A percentile compares a stretch with the other conserved stretches of the same genome.
Conservation (phyloP, 2,329 filamentous ascomycete species). For the Kalaharituber pfeilii region DNA sequence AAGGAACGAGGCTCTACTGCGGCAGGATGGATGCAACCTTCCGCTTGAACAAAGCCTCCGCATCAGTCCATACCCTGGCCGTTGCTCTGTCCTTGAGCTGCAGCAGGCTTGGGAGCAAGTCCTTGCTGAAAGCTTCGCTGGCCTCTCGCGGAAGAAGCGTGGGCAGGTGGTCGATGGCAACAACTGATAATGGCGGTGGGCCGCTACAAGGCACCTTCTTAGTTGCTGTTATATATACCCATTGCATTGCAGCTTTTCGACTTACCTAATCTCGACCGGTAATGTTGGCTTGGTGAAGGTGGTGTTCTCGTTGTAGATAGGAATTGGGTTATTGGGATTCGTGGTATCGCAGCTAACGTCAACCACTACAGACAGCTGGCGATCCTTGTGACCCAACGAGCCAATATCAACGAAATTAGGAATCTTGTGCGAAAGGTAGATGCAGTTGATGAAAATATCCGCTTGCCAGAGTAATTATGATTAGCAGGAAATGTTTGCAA, state of each 20-base stretch:
- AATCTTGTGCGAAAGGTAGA: conserved; percentile 65
- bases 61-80: conserved; percentile 64
- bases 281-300: conserved; percentile 83
- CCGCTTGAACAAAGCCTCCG: conserved; percentile 66
- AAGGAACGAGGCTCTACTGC: no score
- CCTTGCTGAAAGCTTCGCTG: conserved; percentile 65
- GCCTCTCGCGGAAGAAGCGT: conserved; percentile 72
- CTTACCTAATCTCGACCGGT: conserved; percentile 43
- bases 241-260: no score
- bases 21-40: conserved; percentile 38
- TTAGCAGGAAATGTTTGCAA: conserved; percentile 5
- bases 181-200: conserved; percentile 52
- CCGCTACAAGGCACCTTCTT: conserved; percentile 4
- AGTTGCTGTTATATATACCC: no score
- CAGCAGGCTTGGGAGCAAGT: conserved; percentile 59
- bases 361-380: conserved; percentile 63
- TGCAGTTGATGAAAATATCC: conserved; percentile 73
- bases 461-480: conserved; percentile 23
- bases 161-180: conserved; percentile 75
- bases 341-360: conserved; percentile 63
- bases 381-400: conserved; percentile 46
- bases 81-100: conserved; percentile 58
- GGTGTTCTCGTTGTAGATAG: conserved; percentile 68
- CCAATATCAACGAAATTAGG: conserved; percentile 63
- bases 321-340: conserved; percentile 55